A percentile compares a stretch with the other conserved stretches of the same genome.
These are phyloP conservation scores for Aspergillus coremiiformis DNA, from an alignment of 495 filamentous ascomycete species.

Conservation along the genomic window DNA sequence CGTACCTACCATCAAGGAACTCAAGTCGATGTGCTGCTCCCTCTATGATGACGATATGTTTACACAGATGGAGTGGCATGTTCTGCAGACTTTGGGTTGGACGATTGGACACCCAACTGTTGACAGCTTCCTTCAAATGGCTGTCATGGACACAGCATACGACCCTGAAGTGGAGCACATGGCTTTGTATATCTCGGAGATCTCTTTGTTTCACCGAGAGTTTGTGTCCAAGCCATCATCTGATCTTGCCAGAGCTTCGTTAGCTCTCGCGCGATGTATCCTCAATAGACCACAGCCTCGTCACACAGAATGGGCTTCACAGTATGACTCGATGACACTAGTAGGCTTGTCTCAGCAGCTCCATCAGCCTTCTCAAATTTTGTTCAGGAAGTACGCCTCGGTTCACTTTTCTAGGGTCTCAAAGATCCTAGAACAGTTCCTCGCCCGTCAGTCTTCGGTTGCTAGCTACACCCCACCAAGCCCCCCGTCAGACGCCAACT, in stretches of 20 bases:
- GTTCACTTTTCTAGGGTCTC: conserved; percentile 76
- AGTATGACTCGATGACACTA: conserved; percentile 74
- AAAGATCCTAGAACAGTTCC: conserved; percentile 73
- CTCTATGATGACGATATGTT: conserved; percentile 99
- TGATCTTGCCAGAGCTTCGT: conserved; percentile 77
- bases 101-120: conserved; percentile 91
- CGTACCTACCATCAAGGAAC: conserved; percentile 87
- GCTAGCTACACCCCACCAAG: conserved; percentile 61
- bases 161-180: conserved; percentile 90
- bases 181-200: conserved; percentile 87
- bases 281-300: conserved; percentile 69
- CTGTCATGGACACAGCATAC: conserved; percentile 53
- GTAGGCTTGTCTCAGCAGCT: conserved; percentile 77
- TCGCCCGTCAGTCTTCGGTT: conserved; percentile 72
- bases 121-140: conserved; percentile 80
- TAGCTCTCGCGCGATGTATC: conserved; percentile 82
- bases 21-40: conserved; percentile 98
- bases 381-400: conserved; percentile 82
- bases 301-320: conserved; percentile 69
- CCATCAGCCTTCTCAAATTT: conserved; percentile 75
- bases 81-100: conserved; percentile 96
- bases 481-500: conserved; percentile 54
- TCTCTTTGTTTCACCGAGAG: conserved; percentile 90
- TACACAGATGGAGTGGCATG: conserved; percentile 99
- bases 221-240: conserved; percentile 88